phyloP scores from a whole-genome alignment of 345 rosid species.

The Cardamine occulta region DNA sequence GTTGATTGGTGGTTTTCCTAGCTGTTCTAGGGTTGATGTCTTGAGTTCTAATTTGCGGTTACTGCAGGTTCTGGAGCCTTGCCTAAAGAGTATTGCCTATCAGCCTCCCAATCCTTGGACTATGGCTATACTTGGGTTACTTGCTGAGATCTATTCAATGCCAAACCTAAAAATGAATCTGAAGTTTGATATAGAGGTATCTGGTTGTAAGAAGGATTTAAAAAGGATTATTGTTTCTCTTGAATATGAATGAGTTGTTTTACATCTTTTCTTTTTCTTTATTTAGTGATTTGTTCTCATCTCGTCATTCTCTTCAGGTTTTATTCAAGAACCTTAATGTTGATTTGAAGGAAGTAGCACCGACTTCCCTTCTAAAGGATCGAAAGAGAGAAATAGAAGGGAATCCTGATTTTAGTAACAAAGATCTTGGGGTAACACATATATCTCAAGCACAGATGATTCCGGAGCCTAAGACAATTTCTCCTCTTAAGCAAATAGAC shows the following conservation, averaged over 20 bases:
- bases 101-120: constrained; percentile 99
- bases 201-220: constrained; percentile 1
- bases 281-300: not conserved
- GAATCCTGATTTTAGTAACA: constrained; percentile 94
- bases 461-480: constrained; percentile 69
- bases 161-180: constrained; percentile 98
- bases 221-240: constrained; percentile 7
- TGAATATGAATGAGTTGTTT: not conserved
- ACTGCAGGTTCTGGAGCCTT: constrained; percentile 86
- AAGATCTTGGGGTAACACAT: constrained; percentile 65
- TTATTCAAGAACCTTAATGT: constrained; percentile 88
- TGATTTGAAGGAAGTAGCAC: constrained; percentile 86
- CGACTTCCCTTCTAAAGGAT: constrained; percentile 89
- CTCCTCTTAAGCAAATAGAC: constrained; percentile 74
- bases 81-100: constrained; percentile 92
- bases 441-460: constrained; percentile 67
- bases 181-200: constrained; percentile 98
- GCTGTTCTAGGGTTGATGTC: constrained; percentile 14
- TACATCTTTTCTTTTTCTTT: not conserved
- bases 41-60: constrained; percentile 15
- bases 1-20: constrained; percentile 13
- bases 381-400: constrained; percentile 94
- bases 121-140: constrained; percentile 92
- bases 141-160: constrained; percentile 92
- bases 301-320: constrained; percentile 54